Evolutionary conservation across 345 rosid genomes (phyloP).

Genomic region (Pistacia vera): DNA sequence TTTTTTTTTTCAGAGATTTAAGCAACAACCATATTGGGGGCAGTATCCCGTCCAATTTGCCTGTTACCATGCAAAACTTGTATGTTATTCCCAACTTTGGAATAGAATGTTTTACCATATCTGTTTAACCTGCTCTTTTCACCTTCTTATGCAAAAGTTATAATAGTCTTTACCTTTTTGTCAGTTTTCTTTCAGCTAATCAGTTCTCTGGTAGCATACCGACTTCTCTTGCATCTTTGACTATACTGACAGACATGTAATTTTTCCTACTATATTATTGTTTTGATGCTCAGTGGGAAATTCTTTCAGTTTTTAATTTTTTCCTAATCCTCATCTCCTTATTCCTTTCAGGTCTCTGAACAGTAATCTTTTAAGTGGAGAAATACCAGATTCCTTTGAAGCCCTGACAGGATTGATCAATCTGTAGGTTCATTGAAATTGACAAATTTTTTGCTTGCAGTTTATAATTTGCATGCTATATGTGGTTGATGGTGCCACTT

Average conservation of each 20-base stretch:
- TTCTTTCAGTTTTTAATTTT: constrained; percentile 9
- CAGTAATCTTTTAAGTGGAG: constrained; percentile 76
- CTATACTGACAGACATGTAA: constrained; percentile 71
- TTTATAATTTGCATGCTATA: constrained; percentile 13
- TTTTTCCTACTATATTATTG: constrained; percentile 11
- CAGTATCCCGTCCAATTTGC: constrained; percentile 78
- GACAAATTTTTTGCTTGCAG: neutral
- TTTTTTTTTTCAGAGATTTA: constrained; percentile 66
- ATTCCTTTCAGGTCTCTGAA: constrained; percentile 77
- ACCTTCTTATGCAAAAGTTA: constrained; percentile 16
- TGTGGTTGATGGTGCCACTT: constrained; percentile 26
- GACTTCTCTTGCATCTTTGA: constrained; percentile 65
- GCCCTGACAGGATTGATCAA: constrained; percentile 69
- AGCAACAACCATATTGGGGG: constrained; percentile 96
- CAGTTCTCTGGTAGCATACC: constrained; percentile 94
- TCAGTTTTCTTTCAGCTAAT: constrained; percentile 95
- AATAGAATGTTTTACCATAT: neutral
- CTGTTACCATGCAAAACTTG: constrained; percentile 69
- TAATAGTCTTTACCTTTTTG: constrained; percentile 45
- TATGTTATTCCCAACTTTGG: constrained; percentile 32
- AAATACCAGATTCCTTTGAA: constrained; percentile 82
- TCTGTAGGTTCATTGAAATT: constrained; percentile 59
- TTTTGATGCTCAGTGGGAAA: constrained; percentile 16
- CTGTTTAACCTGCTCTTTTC: neutral
- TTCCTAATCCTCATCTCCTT: constrained; percentile 15